Percentiles rank a stretch among this genome's conserved stretches.
These are phyloP conservation scores for Fusarium sp. DNA, from an alignment of 2,329 filamentous ascomycete genomes.

Conservation along the genomic window DNA sequence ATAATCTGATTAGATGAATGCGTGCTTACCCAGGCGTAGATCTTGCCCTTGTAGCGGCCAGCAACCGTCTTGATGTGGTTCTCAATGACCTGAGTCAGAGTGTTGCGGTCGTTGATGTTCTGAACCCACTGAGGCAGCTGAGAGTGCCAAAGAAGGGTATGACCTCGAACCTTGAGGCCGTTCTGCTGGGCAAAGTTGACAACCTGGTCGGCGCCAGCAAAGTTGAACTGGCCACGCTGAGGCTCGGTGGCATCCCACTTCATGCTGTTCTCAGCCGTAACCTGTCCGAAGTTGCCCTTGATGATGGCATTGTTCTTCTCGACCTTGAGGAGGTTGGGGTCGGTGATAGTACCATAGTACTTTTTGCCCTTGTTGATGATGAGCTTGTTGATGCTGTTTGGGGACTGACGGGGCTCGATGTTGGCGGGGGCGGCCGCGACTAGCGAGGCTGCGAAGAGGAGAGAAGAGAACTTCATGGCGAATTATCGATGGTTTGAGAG, in stretches of 20 bases:
- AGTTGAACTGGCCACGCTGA: constrained; percentile 66
- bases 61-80: constrained; percentile 71
- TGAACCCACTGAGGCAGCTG: constrained; percentile 71
- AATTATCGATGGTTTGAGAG: neutral
- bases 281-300: constrained; percentile 72
- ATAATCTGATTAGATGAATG: neutral
- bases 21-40: constrained; percentile 63
- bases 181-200: constrained; percentile 69
- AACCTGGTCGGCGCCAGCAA: constrained; percentile 68
- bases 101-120: constrained; percentile 62
- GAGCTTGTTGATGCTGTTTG: neutral
- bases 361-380: constrained; percentile 71
- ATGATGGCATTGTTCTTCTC: constrained; percentile 58
- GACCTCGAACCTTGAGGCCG: constrained; percentile 69
- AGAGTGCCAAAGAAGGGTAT: constrained; percentile 75
- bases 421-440: neutral
- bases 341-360: constrained; percentile 71
- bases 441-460: neutral
- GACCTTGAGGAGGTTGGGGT: constrained; percentile 63
- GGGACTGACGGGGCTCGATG: neutral
- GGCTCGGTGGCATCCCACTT: constrained; percentile 70
- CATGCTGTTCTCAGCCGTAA: constrained; percentile 78
- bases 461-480: neutral
- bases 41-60: constrained; percentile 71
- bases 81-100: constrained; percentile 67